Evolutionary conservation across 768 basidiomycete genomes (phyloP).

Genomic region (Dioszegia crocea): DNA sequence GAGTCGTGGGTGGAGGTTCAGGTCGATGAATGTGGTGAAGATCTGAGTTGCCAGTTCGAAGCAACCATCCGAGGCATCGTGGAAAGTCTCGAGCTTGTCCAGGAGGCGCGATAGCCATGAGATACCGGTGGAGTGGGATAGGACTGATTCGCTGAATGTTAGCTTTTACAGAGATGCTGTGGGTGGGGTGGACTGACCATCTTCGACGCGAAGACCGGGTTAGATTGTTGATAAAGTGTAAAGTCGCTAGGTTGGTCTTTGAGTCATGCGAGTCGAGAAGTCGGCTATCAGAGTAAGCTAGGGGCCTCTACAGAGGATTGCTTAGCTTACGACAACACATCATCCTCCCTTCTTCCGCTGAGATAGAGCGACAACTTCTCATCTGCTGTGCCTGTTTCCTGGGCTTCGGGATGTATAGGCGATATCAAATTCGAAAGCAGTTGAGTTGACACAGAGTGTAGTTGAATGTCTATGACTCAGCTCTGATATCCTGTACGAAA

Average conservation of each 20-base stretch:
- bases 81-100: slow-evolving; percentile 66
- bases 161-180: not conserved
- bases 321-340: slow-evolving; percentile 64
- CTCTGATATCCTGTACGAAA: no score
- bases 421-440: slow-evolving; percentile 80
- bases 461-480: slow-evolving; percentile 56
- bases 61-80: slow-evolving; percentile 64
- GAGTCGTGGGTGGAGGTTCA: slow-evolving; percentile 59
- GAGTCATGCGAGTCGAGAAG: slow-evolving; percentile 63
- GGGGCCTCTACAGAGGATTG: slow-evolving; percentile 44
- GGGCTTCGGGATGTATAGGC: slow-evolving; percentile 30
- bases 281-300: slow-evolving; percentile 44
- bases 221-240: slow-evolving; percentile 71
- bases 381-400: slow-evolving; percentile 55
- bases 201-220: slow-evolving; percentile 59
- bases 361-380: slow-evolving; percentile 57
- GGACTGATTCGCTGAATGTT: slow-evolving; percentile 37
- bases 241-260: slow-evolving; percentile 59
- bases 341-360: slow-evolving; percentile 61
- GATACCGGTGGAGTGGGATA: slow-evolving; percentile 17
- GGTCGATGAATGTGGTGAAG: slow-evolving; percentile 50
- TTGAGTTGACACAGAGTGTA: slow-evolving; percentile 68
- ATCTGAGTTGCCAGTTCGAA: slow-evolving; percentile 58
- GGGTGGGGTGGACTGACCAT: slow-evolving; percentile 52
- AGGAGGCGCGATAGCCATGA: slow-evolving; percentile 66